These are phyloP conservation scores for Biscogniauxia mediterranea DNA, from an alignment of 2,329 filamentous ascomycete genomes.

Conservation along the genomic window DNA sequence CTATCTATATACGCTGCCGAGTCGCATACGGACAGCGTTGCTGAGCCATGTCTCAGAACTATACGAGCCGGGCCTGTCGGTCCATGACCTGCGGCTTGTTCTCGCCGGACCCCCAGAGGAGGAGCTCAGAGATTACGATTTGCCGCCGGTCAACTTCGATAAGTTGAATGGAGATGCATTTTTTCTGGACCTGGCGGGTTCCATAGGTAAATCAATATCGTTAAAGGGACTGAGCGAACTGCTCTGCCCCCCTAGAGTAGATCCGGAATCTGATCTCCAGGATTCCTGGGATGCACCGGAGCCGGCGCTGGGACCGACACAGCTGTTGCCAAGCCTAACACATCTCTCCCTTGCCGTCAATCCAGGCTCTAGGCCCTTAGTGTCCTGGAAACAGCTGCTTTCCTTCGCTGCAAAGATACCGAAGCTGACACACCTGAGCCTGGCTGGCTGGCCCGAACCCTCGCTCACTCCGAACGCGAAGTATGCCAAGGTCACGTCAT, in stretches of 20 bases:
- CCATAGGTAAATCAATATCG: slow-evolving; percentile 48
- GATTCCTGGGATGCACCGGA: slow-evolving; percentile 55
- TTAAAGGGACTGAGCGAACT: slow-evolving; percentile 53
- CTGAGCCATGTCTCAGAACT: slow-evolving; percentile 49
- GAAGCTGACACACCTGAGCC: slow-evolving; percentile 57
- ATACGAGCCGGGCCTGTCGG: slow-evolving; percentile 45
- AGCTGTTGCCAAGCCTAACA: slow-evolving; percentile 55
- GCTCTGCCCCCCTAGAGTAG: slow-evolving; percentile 42
- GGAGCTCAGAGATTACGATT: slow-evolving; percentile 28
- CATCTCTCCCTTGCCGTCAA: slow-evolving; percentile 58
- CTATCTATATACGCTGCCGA: slow-evolving; percentile 55
- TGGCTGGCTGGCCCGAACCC: slow-evolving; percentile 62
- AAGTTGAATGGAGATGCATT: slow-evolving; percentile 46
- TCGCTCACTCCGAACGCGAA: slow-evolving; percentile 55
- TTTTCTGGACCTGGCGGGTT: slow-evolving; percentile 54
- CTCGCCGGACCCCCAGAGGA: slow-evolving; percentile 29
- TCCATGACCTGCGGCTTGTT: slow-evolving; percentile 47
- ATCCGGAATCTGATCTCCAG: slow-evolving; percentile 32
- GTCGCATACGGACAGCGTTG: slow-evolving; percentile 50
- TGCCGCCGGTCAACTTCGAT: slow-evolving; percentile 28
- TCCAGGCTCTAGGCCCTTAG: slow-evolving; percentile 34
- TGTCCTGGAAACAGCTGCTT: slow-evolving; percentile 60
- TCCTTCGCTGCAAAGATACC: slow-evolving; percentile 51
- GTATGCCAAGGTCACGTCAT: slow-evolving; percentile 45
- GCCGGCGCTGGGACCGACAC: slow-evolving; percentile 22